Evolutionary conservation across 306 rosid species (phyloP), one percentile per base, ranked within the genome.

Genomic region (Vachellia pachyceras): DNA sequence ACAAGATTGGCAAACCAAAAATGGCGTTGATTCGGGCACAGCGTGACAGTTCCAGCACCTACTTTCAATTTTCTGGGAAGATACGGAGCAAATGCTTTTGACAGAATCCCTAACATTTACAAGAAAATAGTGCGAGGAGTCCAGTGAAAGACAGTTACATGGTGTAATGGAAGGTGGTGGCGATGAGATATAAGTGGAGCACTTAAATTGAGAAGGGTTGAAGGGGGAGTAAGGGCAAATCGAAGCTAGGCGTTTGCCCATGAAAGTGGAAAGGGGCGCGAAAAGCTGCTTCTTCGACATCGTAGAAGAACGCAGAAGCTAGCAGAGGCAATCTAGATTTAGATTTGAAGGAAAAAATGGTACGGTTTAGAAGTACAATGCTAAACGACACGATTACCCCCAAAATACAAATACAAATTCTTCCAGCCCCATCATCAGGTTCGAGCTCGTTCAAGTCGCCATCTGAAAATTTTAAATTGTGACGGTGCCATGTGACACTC

Each of bases 31-130:
- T 33, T 73, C 82, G 58, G 91, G 84, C 41, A 17, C 68, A 39
- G 87, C 83, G 18, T 81, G 85, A 17, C 98, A 95, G 77, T 83
- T 89, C 99, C 99, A 95, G 89, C 99, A 95, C 47, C 52, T 68
- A 7, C 46, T 57, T 65, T 46, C 79, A 33, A 72, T 6, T 17
- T 79, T 80, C 83, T 71, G 83, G 9, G 77, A 76, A 22, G 94
- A 35, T 63, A 82, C 80, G 46, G 97, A 83, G 76, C 78, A 83
- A 6, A 82, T 33, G 22, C 6, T 45, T 76, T 73, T 89, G n/a
- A 80, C 76, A 9, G 79, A 63, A 80, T 84, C 23, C 4, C 45
- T 5, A 11, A 67, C 61, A 72, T 64, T 50, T 60, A 73, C 79
- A 55, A 77, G 76, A 71, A 84, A 75, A 45, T 69, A 74, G 41